phyloP scores from a whole-genome alignment of 495 filamentous ascomycete genomes.

The Neurospora sp. region DNA sequence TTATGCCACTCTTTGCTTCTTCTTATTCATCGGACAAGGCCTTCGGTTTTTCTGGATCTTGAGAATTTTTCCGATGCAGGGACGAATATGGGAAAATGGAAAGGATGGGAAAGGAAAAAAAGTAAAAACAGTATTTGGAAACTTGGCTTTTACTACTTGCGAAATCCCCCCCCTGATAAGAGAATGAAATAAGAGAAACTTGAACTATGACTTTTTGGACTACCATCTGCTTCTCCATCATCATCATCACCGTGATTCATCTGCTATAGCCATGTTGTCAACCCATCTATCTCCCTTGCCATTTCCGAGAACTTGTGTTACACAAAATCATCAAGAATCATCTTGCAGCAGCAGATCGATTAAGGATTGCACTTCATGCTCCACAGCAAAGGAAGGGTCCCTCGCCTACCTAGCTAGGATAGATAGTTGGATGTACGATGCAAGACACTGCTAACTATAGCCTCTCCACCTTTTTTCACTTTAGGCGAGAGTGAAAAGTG shows the following conservation, averaged over 20 bases:
- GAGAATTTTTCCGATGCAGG: not conserved
- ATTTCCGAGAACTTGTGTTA: not conserved
- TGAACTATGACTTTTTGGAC: not conserved
- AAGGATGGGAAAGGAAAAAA: not conserved
- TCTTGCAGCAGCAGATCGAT: not conserved
- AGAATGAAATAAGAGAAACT: not conserved
- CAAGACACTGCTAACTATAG: not conserved
- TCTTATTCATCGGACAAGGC: not conserved
- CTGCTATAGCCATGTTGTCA: not conserved
- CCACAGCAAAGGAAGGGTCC: not conserved
- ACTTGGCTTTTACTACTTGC: not conserved
- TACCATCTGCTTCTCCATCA: not conserved
- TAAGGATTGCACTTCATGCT: not conserved
- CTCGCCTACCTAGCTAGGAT: not conserved
- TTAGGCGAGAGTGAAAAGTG: not conserved
- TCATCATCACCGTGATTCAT: not conserved
- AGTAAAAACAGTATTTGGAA: not conserved
- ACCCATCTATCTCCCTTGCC: not conserved
- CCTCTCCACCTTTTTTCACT: not conserved
- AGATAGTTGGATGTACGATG: not conserved
- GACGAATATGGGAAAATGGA: not conserved
- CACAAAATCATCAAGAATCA: not conserved
- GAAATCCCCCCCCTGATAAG: not conserved
- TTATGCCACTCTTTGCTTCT: not conserved
- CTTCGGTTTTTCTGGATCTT: not conserved